Percentiles rank a stretch among this genome's conserved stretches.
phyloP scores from a whole-genome alignment of 2,329 filamentous ascomycete genomes.

The Botryotinia narcissicola region DNA sequence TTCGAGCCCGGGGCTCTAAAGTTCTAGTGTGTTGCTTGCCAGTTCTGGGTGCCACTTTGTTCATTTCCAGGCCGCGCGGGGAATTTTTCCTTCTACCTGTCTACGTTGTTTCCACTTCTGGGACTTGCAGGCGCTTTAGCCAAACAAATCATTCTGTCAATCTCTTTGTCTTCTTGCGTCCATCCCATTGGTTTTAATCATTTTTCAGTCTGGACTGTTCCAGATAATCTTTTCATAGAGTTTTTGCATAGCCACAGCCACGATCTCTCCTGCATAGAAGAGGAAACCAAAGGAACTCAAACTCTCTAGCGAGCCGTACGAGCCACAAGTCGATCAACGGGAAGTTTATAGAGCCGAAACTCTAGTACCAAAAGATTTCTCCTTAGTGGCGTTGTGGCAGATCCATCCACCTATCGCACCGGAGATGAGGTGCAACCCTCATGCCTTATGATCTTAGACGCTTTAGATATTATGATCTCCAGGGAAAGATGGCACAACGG shows the following conservation, averaged over 20 bases:
- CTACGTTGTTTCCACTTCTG: neutral
- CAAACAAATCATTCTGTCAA: neutral
- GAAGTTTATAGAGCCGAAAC: neutral
- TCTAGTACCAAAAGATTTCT: neutral
- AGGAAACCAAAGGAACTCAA: neutral
- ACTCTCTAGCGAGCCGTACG: neutral
- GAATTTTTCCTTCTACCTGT: neutral
- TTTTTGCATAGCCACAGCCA: neutral
- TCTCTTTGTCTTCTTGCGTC: neutral
- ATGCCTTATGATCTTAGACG: neutral
- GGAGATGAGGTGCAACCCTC: constrained; percentile 10
- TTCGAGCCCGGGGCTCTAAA: neutral
- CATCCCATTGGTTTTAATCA: neutral
- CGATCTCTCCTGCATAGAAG: neutral
- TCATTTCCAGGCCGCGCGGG: constrained; percentile 8
- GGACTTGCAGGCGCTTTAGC: neutral
- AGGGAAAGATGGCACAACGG: neutral
- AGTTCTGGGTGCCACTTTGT: constrained; percentile 1
- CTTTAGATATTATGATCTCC: neutral
- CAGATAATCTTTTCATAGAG: neutral
- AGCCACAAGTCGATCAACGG: constrained; percentile 1
- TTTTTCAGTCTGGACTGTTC: neutral
- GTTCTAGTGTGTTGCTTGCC: neutral
- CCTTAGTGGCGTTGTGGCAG: neutral
- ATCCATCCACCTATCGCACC: neutral